Evolutionary conservation across 345 rosid species (phyloP), one percentile per base, ranked within the genome.

Genomic region (Lepidium africanum): DNA sequence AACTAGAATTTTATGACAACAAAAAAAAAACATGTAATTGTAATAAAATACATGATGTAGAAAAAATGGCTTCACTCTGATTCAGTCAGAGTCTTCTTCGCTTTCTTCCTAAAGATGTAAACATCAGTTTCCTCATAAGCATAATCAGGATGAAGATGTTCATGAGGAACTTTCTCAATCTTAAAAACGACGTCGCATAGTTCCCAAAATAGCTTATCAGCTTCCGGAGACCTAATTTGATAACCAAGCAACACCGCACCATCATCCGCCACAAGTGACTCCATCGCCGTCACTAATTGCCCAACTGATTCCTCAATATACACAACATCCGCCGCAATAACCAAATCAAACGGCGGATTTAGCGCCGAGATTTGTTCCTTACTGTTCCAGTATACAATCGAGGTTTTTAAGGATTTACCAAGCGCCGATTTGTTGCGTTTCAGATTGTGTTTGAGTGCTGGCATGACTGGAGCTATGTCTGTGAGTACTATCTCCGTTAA

Each of bases 171-270:
- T 69, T 90, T 93, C 65, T 93, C 89, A 5, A 83, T 87, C 63
- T 16, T 76, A 59, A 93, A 93, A 57, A 79, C 86, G 74, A 43
- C 79, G 51, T 56, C 86, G 73, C 84, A 81, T 62, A 83, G 38
- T 75, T 90, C 97, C 98, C 98, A 93, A 14, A 93, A 90, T 30
- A 84, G 41, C 70, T 75, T 78, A 73, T 90, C 87, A 1, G 98
- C 98, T 74, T 88, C 96, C 1, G 96, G 97, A 1, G 87, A 89
- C 84, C 98, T 83, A 72, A 92, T 9, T 68, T 92, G 96, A 66
- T 92, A 92, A 39, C 96, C 92, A 45, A 89, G 67, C 67, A 92
- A 59, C 63, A 89, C 85, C 1, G 82, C 82, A 3, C 98, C 96
- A 32, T 92, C 88, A 25, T 83, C 88, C 53, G 86, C 83, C 84